These are phyloP conservation scores for Neonectria magnoliae DNA, from an alignment of 2,329 filamentous ascomycete genomes.

Conservation along the genomic window DNA sequence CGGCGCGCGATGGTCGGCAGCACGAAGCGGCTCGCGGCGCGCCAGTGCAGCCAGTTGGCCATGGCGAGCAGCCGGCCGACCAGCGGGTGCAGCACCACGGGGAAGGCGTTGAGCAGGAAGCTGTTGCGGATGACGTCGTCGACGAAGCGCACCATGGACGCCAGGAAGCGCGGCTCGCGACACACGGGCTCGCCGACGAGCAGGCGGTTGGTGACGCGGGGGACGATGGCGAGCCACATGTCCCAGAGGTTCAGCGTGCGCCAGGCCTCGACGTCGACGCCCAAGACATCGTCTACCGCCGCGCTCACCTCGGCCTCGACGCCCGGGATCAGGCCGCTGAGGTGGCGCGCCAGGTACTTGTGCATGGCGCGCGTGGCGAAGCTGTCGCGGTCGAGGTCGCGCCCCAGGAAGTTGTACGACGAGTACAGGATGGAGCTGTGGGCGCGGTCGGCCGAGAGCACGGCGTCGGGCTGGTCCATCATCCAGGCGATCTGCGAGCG, in stretches of 20 bases:
- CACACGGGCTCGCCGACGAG: constrained; percentile 52
- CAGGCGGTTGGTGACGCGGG: constrained; percentile 55
- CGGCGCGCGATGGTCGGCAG: constrained; percentile 61
- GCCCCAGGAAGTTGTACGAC: constrained; percentile 56
- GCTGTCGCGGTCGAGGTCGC: constrained; percentile 45
- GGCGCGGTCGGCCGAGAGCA: constrained; percentile 53
- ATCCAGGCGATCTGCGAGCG: constrained; percentile 56
- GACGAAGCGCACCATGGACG: constrained; percentile 60
- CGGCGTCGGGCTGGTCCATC: constrained; percentile 57
- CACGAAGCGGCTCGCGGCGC: constrained; percentile 52
- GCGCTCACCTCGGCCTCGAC: constrained; percentile 53
- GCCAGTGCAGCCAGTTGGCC: constrained; percentile 59
- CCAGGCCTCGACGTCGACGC: constrained; percentile 49
- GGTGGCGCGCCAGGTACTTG: constrained; percentile 55
- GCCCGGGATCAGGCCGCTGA: constrained; percentile 51
- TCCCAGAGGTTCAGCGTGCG: constrained; percentile 56
- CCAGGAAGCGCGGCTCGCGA: constrained; percentile 57
- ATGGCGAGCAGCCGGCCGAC: constrained; percentile 57
- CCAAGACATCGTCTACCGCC: constrained; percentile 50
- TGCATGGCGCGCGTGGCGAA: constrained; percentile 56
- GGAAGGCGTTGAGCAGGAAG: constrained; percentile 57
- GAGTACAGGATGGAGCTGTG: constrained; percentile 52
- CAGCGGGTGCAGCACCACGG: constrained; percentile 59
- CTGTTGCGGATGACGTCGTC: constrained; percentile 58
- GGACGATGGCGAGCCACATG: constrained; percentile 54